Evolutionary conservation across 1,284 basidiomycete genomes (phyloP), one percentile per base, ranked within the genome.

Genomic region (Mycosarcoma mackinlayi): DNA sequence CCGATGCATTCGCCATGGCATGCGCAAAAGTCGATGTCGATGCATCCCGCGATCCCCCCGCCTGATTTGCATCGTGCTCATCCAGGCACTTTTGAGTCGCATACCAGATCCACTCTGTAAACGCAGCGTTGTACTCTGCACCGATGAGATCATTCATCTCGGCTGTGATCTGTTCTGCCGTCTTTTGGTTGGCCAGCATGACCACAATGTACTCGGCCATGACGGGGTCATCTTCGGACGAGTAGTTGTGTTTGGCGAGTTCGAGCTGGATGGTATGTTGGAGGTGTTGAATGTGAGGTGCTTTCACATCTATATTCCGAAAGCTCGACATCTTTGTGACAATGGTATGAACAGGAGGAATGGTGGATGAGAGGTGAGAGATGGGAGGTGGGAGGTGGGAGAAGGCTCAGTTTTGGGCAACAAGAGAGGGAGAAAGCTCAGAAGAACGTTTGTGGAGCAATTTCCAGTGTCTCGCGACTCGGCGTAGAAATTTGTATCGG

Each of bases 181-280:
- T 67, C 60, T 81, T 81, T 42, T 73, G 73, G 33, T 81, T 81
- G 30, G 78, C 78, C 31, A 82, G 62, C 82, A 83, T 83, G 44
- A 83, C 81, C 18, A 79, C 76, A 35, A 83, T 75, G 53, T 81
- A 82, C 50, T 82, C 82, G 44, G 79, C 78, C 77, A 78, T 77
- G 28, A 80, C 73, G 19, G 58, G 48, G 41, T 80, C 78, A 40
- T 78, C 77, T 13, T 53, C 40, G 24, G 59, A 46, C 3, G 74
- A 70, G 57, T 77, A 76, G 14, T 60, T 62, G 38, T 69, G 64
- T 14, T 50, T 21, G 8, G 73, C 77, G 6, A 81, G 73, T 31
- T 76, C 65, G 25, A 31, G 23, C 50, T 79, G 78, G 23, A 81
- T 63, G 8, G 60, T 14, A 7, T 54, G 33, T 56, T 79, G 79